These are phyloP conservation scores for Russula emetica DNA, from an alignment of 768 basidiomycete genomes.

Conservation along the genomic window DNA sequence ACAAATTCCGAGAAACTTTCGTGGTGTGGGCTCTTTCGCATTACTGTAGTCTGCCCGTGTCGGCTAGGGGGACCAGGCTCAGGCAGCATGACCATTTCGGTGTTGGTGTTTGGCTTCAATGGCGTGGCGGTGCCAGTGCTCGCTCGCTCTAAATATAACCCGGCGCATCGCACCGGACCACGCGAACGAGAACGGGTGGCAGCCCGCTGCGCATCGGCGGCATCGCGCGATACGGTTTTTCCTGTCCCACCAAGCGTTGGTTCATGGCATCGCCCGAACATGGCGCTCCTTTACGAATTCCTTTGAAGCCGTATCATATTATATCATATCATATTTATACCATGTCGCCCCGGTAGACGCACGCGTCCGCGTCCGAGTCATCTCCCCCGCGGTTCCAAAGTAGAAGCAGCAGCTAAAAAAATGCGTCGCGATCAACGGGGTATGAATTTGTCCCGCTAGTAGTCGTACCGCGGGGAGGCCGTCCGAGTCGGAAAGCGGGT, in stretches of 20 bases:
- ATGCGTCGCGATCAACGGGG: conserved; percentile 54
- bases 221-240: conserved; percentile 40
- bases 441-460: background rate
- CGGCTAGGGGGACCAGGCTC: too few species aligned
- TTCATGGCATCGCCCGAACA: conserved; percentile 37
- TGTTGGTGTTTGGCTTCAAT: conserved; percentile 6
- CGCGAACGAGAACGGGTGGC: conserved; percentile 40
- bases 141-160: background rate
- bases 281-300: conserved; percentile 40
- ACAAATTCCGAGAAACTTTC: too few species aligned
- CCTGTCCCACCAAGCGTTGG: conserved; percentile 41
- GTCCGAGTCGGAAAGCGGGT: too few species aligned
- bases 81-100: too few species aligned
- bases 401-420: conserved; percentile 50
- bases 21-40: too few species aligned
- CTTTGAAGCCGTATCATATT: conserved; percentile 41
- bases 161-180: conserved; percentile 13
- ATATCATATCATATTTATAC: too few species aligned
- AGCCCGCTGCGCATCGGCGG: conserved; percentile 41
- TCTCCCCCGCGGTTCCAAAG: conserved; percentile 50
- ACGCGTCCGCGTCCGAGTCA: conserved; percentile 43
- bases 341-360: conserved; percentile 56
- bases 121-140: background rate
- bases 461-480: background rate
- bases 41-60: too few species aligned